A percentile compares a stretch with the other conserved stretches of the same genome.
Evolutionary conservation across 768 basidiomycete species (phyloP).

Genomic region (Macrolepiota fuliginosa): DNA sequence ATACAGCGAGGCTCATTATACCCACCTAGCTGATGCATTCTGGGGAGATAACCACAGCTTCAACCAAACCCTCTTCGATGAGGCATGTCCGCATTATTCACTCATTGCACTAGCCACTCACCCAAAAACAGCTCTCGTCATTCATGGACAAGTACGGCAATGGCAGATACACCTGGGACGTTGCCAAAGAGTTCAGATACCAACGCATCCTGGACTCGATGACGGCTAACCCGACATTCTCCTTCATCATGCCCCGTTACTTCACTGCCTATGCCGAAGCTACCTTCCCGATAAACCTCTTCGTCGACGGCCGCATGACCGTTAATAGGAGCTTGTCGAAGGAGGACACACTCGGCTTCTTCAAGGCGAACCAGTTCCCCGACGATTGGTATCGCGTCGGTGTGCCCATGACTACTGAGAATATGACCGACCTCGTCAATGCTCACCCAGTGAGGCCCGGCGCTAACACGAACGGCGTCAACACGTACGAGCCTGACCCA

Average conservation of each 20-base stretch:
- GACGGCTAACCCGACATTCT: slow-evolving; percentile 17
- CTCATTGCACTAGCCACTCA: neutral
- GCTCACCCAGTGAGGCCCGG: slow-evolving; percentile 16
- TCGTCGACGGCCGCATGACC: slow-evolving; percentile 17
- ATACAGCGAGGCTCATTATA: no score
- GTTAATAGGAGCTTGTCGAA: slow-evolving; percentile 13
- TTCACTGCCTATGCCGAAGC: slow-evolving; percentile 20
- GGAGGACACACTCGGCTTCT: slow-evolving; percentile 17
- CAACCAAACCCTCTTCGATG: slow-evolving; percentile 19
- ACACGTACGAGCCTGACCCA: slow-evolving; percentile 15
- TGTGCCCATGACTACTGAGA: slow-evolving; percentile 5
- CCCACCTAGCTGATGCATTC: slow-evolving; percentile 12
- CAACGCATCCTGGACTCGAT: slow-evolving; percentile 21
- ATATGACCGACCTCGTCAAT: slow-evolving; percentile 7
- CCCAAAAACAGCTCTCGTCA: slow-evolving; percentile 9
- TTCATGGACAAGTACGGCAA: slow-evolving; percentile 18
- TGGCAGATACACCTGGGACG: slow-evolving; percentile 18
- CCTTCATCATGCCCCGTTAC: slow-evolving; percentile 17
- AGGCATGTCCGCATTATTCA: slow-evolving; percentile 6
- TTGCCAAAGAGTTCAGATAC: slow-evolving; percentile 16
- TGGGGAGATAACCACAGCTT: slow-evolving; percentile 22
- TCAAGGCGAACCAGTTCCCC: slow-evolving; percentile 15
- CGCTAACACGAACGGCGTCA: slow-evolving; percentile 9
- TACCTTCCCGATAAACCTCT: slow-evolving; percentile 16
- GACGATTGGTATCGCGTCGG: slow-evolving; percentile 14